phyloP scores from a whole-genome alignment of 1,284 basidiomycete genomes.

The Cryptococcus sp. region DNA sequence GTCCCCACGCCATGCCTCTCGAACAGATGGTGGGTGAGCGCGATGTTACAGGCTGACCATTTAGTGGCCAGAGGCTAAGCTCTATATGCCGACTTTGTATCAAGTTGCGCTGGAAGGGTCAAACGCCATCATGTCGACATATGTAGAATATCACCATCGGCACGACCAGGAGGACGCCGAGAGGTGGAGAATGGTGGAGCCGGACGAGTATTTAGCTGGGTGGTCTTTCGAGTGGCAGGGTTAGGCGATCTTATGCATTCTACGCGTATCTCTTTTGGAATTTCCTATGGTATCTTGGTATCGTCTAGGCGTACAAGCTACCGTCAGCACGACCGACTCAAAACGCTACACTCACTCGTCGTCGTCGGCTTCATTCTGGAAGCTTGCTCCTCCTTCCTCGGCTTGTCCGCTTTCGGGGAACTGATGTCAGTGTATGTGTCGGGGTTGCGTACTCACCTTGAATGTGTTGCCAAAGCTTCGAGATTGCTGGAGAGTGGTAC shows the following conservation, averaged over 20 bases:
- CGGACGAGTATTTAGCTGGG: background rate
- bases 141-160: background rate
- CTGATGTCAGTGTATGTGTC: conserved; percentile 50
- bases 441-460: conserved; percentile 21
- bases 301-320: conserved; percentile 23
- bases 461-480: conserved; percentile 44
- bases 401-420: conserved; percentile 74
- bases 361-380: conserved; percentile 47
- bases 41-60: background rate
- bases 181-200: background rate
- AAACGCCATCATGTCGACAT: background rate
- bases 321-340: background rate
- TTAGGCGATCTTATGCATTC: background rate
- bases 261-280: background rate
- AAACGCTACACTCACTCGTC: conserved; percentile 33
- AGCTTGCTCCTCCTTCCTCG: conserved; percentile 48
- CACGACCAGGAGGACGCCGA: background rate
- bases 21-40: conserved; percentile 18
- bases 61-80: conserved; percentile 32
- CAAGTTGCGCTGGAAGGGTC: background rate
- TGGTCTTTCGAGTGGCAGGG: background rate
- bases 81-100: conserved; percentile 19
- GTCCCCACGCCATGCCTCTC: conserved; percentile 14
- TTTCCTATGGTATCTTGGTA: background rate
- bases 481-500: conserved; percentile 43